Base-by-base conservation (phyloP, 2,329 filamentous ascomycete species). In the Fusarium nodosum region DNA sequence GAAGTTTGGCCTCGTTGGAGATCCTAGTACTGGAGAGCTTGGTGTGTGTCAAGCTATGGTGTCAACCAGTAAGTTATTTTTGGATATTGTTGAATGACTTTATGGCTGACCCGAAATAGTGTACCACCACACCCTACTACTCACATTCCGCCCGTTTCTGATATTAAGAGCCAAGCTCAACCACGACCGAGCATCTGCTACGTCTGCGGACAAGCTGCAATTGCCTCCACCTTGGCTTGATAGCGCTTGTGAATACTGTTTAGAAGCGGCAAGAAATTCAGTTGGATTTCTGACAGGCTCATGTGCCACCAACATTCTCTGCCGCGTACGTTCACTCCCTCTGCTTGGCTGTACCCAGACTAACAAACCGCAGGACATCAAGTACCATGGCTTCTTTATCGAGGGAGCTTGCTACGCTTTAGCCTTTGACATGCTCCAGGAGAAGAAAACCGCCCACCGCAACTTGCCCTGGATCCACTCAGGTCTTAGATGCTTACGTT, bases 131-230 rank as follows among this genome's bases (percentile, higher is more conserved):
- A 81, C 79, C 3, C 64, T 83, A 2, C 67, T 82, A 5, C 61
- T 83, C 9, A 82, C 80, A 0, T 83, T 82, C 54, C 77, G 82
- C 0, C 82, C 82, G 7, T 83, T 83, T 56, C 58, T 83, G 28
- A 81, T 83, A 11, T 77, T 83, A 24, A 77, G 81, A 20, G 81
- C 81, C 6, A 81, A 82, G 58, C 74, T 81, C 68, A 79, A 77
- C 50, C 75, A 78, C 11, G 78, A 81, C 34, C 68, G 60, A 30
- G 39, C 56, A n/a, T 46, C 72, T 56, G 31, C 57, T 36, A 28
- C 41, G 41, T 31, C 62, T 31, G 4, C 38, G 2, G 66, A 66
- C 10, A 66, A 50, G 10, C 24, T 68, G 9, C 73, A 74, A 24
- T 58, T 58, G 7, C 72, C 73, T 47, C 73, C 73, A 5, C 60